A percentile compares a stretch with the other conserved stretches of the same genome.
These are phyloP conservation scores for Silene latifolia DNA, from an alignment of 148 eudicot species.

Conservation along the genomic window DNA sequence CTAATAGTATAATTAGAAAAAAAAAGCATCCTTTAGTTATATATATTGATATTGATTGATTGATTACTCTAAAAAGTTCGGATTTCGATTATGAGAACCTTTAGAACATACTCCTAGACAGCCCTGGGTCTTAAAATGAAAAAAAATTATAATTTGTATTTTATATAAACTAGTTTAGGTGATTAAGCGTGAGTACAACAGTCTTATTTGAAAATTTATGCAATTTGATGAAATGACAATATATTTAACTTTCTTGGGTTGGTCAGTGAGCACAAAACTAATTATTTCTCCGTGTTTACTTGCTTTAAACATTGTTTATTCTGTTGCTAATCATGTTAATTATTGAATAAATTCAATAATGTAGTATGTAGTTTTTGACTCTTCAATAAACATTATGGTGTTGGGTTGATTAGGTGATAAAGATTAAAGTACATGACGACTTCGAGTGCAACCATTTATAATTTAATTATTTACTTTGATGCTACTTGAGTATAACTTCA, in stretches of 20 bases:
- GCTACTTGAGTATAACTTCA: not conserved
- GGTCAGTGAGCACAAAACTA: constrained; percentile 32
- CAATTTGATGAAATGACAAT: not conserved
- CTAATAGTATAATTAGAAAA: too few species aligned
- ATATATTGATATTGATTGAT: too few species aligned
- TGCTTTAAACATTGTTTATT: constrained; percentile 15
- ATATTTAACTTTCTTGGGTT: constrained; percentile 28
- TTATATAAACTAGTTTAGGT: too few species aligned
- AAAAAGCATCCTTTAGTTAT: too few species aligned
- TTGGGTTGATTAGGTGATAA: constrained; percentile 14
- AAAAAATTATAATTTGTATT: too few species aligned
- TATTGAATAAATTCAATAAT: constrained; percentile 10
- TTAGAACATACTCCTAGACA: too few species aligned
- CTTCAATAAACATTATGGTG: not conserved
- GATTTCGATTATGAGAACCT: too few species aligned
- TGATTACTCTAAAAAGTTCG: too few species aligned
- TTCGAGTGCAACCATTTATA: not conserved
- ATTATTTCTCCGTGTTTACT: constrained; percentile 24
- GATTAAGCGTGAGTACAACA: too few species aligned
- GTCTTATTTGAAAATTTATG: not conserved
- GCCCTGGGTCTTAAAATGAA: too few species aligned
- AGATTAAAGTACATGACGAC: constrained; percentile 9
- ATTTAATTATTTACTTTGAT: not conserved
- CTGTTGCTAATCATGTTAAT: constrained; percentile 26
- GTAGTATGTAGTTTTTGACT: constrained; percentile 5